Evolutionary conservation across 495 filamentous ascomycete species (phyloP).

Genomic region (Pyrenopolyporus hunteri): DNA sequence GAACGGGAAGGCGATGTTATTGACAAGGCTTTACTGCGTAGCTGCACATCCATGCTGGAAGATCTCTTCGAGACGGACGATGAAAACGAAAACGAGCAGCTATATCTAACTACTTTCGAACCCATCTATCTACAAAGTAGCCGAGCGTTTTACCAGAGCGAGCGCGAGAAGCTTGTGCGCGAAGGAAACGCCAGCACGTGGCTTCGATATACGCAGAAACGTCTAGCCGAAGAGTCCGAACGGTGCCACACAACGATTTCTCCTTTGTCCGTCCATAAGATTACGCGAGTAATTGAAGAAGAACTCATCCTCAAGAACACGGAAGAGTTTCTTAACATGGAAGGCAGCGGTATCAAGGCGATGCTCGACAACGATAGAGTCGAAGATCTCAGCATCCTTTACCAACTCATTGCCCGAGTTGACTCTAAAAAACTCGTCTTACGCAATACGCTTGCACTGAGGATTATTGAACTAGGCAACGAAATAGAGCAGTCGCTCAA

Average conservation of each 20-base stretch:
- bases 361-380: slow-evolving; percentile 92
- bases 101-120: slow-evolving; percentile 88
- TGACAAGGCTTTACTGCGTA: slow-evolving; percentile 79
- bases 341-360: slow-evolving; percentile 78
- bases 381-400: slow-evolving; percentile 77
- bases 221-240: slow-evolving; percentile 79
- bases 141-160: slow-evolving; percentile 72
- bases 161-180: slow-evolving; percentile 75
- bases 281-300: slow-evolving; percentile 76
- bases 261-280: slow-evolving; percentile 70
- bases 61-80: slow-evolving; percentile 80
- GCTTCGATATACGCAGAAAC: slow-evolving; percentile 74
- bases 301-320: slow-evolving; percentile 79
- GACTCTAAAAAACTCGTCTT: slow-evolving; percentile 76
- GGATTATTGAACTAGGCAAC: slow-evolving; percentile 79
- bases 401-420: slow-evolving; percentile 76
- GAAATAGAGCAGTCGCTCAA: slow-evolving; percentile 77
- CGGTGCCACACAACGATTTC: slow-evolving; percentile 82
- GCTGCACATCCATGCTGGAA: slow-evolving; percentile 90
- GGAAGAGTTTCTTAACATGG: slow-evolving; percentile 79
- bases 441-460: slow-evolving; percentile 68
- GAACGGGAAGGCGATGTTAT: slow-evolving; percentile 91
- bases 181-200: slow-evolving; percentile 82
- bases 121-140: slow-evolving; percentile 74
- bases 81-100: slow-evolving; percentile 74